phyloP scores from a whole-genome alignment of 306 rosid genomes.

The Glycine tomentella region DNA sequence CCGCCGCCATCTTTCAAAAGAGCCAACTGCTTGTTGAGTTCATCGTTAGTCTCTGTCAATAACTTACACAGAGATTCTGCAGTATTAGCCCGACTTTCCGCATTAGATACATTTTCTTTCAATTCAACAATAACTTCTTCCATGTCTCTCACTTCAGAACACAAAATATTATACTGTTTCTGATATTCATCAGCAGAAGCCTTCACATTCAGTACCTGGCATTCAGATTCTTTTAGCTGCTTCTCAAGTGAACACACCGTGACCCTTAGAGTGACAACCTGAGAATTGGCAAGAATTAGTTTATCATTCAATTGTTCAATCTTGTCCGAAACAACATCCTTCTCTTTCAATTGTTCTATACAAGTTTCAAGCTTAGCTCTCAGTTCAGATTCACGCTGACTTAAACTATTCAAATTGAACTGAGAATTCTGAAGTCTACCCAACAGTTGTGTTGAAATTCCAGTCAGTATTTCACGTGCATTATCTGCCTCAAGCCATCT shows the following conservation, averaged over 20 bases:
- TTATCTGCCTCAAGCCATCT: conserved; percentile 76
- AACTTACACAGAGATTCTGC: conserved; percentile 56
- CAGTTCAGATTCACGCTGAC: conserved; percentile 67
- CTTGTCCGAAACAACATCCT: conserved; percentile 46
- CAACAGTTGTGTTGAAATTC: conserved; percentile 69
- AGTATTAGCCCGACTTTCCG: conserved; percentile 56
- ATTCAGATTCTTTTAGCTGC: conserved; percentile 61
- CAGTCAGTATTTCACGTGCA: conserved; percentile 59
- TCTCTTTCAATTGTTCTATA: conserved; percentile 54
- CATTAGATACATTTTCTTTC: conserved; percentile 52
- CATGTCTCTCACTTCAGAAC: conserved; percentile 51
- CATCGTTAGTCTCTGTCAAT: conserved; percentile 51
- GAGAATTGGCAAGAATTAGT: conserved; percentile 49
- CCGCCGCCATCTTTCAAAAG: conserved; percentile 50
- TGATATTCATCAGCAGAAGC: conserved; percentile 56
- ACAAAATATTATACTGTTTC: conserved; percentile 46
- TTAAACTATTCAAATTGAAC: conserved; percentile 64
- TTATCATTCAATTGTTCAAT: conserved; percentile 50
- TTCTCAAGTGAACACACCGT: conserved; percentile 63
- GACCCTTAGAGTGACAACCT: conserved; percentile 51
- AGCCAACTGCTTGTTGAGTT: conserved; percentile 58
- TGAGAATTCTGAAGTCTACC: conserved; percentile 73
- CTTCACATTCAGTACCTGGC: conserved; percentile 54
- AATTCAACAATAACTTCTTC: conserved; percentile 52
- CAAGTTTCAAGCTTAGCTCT: conserved; percentile 61